Evolutionary conservation across 1,139 yeast species (phyloP).

Genomic region (Pneumocystis carinii): DNA sequence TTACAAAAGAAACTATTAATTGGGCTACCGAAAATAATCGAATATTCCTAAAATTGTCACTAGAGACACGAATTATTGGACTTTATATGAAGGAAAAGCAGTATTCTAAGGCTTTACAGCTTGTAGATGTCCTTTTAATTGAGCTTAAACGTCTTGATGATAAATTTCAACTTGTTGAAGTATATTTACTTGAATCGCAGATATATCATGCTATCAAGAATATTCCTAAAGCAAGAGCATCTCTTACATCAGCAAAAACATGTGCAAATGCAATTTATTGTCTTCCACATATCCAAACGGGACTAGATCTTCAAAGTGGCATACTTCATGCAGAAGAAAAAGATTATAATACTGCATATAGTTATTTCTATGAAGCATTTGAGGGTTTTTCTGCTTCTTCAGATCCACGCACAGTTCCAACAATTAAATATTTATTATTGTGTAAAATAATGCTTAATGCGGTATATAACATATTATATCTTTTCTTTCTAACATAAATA

Average conservation of each 20-base stretch:
- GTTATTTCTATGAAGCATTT: slow-evolving; percentile 27
- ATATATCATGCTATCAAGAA: slow-evolving; percentile 86
- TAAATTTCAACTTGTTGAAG: slow-evolving; percentile 87
- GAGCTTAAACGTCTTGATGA: slow-evolving; percentile 93
- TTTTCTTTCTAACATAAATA: background rate
- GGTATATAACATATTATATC: slow-evolving; percentile 60
- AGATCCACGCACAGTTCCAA: slow-evolving; percentile 55
- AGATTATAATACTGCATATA: slow-evolving; percentile 90
- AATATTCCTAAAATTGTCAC: slow-evolving; percentile 72
- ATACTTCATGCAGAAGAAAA: slow-evolving; percentile 91
- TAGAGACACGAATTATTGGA: slow-evolving; percentile 70
- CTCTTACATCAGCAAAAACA: slow-evolving; percentile 89
- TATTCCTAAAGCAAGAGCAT: slow-evolving; percentile 81
- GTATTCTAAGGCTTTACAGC: slow-evolving; percentile 55
- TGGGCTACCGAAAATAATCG: slow-evolving; percentile 81
- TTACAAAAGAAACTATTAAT: slow-evolving; percentile 65
- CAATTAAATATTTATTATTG: slow-evolving; percentile 79
- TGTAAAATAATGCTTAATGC: slow-evolving; percentile 86
- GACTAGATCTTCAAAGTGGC: slow-evolving; percentile 89
- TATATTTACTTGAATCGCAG: slow-evolving; percentile 79
- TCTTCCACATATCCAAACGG: slow-evolving; percentile 89
- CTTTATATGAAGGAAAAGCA: slow-evolving; percentile 50
- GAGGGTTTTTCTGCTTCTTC: slow-evolving; percentile 26
- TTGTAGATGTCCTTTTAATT: slow-evolving; percentile 55
- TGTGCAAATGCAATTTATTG: slow-evolving; percentile 92